phyloP scores from a whole-genome alignment of 345 rosid species.

The Acer negundo region DNA sequence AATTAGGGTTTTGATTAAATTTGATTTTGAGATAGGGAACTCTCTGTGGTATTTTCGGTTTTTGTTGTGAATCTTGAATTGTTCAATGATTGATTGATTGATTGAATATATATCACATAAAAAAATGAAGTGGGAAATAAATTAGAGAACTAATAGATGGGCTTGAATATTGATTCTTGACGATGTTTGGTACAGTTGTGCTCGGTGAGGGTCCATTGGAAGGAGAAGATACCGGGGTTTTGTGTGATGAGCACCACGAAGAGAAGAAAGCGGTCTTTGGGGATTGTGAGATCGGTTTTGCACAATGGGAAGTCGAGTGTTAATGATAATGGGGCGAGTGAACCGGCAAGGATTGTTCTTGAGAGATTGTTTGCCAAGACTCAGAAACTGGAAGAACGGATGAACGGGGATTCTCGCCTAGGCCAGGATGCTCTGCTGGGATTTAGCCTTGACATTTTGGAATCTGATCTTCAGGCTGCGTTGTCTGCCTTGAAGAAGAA shows the following conservation, averaged over 20 bases:
- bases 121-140: not conserved
- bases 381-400: constrained; percentile 58
- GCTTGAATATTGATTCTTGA: no score
- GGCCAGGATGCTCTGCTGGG: constrained; percentile 29
- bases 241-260: constrained; percentile 19
- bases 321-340: constrained; percentile 51
- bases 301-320: constrained; percentile 39
- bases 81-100: not conserved
- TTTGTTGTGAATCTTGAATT: not conserved
- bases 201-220: constrained; percentile 35
- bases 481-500: constrained; percentile 60
- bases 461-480: constrained; percentile 70
- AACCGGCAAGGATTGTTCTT: constrained; percentile 55
- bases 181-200: constrained; percentile 42
- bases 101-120: not conserved
- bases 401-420: constrained; percentile 35
- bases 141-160: not conserved
- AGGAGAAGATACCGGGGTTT: constrained; percentile 32
- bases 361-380: constrained; percentile 72
- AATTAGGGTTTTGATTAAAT: not conserved
- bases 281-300: constrained; percentile 39
- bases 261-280: constrained; percentile 24
- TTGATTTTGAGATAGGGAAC: not conserved
- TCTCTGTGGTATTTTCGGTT: not conserved
- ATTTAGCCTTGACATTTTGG: constrained; percentile 51